Evolutionary conservation across 2,329 filamentous ascomycete genomes (phyloP), one percentile per base, ranked within the genome.

Genomic region (Pochonia chlamydosporia): DNA sequence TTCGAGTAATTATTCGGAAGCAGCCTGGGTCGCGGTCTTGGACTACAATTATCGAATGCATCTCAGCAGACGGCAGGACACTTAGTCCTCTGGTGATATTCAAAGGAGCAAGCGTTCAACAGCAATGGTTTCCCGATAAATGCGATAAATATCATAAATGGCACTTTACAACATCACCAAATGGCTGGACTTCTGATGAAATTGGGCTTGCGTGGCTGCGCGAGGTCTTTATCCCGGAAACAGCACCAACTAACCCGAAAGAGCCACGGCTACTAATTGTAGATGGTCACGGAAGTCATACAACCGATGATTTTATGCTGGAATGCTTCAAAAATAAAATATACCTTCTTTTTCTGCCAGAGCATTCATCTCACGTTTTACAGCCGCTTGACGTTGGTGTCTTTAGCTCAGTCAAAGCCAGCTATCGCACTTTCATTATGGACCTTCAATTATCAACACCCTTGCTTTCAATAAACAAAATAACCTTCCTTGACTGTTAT

Each of bases 281-380:
- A 6, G 44, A 50, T 20, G 44, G 40, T 40, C 48, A 50, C 24
- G 33, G 28, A 26, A 50, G 49, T 28, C 40, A 50, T 31, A 36
- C 13, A 30, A 50, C 35, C 3, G 26, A 33, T 6, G 35, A 50
- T 23, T 50, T 50, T 26, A 10, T 48, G 20, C 45, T 30, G 2
- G 18, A 41, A 30, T 50, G 33, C 35, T 48, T 35, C n/a, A n/a
- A n/a, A n/a, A n/a, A n/a, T n/a, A n/a, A n/a, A n/a, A n/a, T n/a
- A n/a, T n/a, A n/a, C n/a, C 18, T 48, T 7, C 20, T 48, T 7
- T 48, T 44, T 25, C 25, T 48, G 13, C 33, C 31, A 30, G 3
- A 23, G 23, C 31, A 48, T 44, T 23, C n/a, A 25, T 48, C 33
- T 18, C 24, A 48, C 26, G 39, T 44, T n/a, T 24, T 48, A 14